A percentile compares a stretch with the other conserved stretches of the same genome.
phyloP scores from a whole-genome alignment of 306 rosid species.

The Cucumis hystrix region DNA sequence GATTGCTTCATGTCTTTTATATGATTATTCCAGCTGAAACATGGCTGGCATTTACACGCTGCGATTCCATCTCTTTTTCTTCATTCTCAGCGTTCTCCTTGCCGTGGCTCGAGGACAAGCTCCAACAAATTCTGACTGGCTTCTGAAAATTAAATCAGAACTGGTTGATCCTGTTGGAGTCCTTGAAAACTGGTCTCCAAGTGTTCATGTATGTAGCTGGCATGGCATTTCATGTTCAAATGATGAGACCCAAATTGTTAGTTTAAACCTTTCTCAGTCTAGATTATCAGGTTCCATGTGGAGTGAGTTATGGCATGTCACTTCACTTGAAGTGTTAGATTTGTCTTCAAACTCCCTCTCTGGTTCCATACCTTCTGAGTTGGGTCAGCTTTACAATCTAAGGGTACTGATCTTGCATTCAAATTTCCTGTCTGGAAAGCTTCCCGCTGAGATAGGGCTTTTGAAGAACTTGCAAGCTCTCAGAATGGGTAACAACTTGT shows the following conservation, averaged over 20 bases:
- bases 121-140: conserved; percentile 38
- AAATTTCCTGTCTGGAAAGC: conserved; percentile 57
- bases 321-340: conserved; percentile 62
- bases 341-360: conserved; percentile 59
- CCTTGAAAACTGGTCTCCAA: conserved; percentile 58
- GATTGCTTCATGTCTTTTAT: conserved; percentile 10
- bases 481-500: conserved; percentile 65
- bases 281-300: conserved; percentile 68
- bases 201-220: conserved; percentile 49
- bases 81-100: conserved; percentile 21
- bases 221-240: conserved; percentile 52
- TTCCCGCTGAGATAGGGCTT: conserved; percentile 68
- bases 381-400: conserved; percentile 53
- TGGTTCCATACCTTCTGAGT: conserved; percentile 59
- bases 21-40: conserved; percentile 26
- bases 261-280: conserved; percentile 56
- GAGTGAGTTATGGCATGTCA: conserved; percentile 29
- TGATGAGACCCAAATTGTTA: conserved; percentile 33
- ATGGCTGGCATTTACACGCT: conserved; percentile 35
- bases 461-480: conserved; percentile 70
- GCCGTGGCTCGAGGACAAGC: conserved; percentile 25
- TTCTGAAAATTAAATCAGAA: conserved; percentile 63
- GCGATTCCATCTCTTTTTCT: conserved; percentile 29
- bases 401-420: conserved; percentile 40
- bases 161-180: conserved; percentile 45